A percentile compares a stretch with the other conserved stretches of the same genome.
Conservation (phyloP, 768 basidiomycete genomes). For the Paxillus rubicundulus region DNA sequence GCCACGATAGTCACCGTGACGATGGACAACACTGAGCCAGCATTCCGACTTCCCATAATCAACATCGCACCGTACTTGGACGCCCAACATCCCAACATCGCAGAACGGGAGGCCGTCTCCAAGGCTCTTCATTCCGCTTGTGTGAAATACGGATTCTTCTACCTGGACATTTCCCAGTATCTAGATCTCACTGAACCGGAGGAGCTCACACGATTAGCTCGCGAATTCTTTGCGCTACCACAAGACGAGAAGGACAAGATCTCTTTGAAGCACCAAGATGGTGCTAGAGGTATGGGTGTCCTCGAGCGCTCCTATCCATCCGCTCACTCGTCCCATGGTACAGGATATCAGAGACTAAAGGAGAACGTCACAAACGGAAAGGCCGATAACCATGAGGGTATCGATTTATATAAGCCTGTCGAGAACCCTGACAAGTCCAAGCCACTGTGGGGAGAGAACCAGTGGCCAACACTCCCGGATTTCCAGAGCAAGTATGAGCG, state of each 20-base stretch:
- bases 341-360: constrained; percentile 77
- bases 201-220: constrained; percentile 60
- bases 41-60: constrained; percentile 61
- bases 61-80: constrained; percentile 64
- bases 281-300: constrained; percentile 61
- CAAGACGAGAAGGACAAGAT: constrained; percentile 79
- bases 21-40: constrained; percentile 10
- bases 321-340: not conserved
- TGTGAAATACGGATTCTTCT: constrained; percentile 85
- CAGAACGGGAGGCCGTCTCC: constrained; percentile 44
- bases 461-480: constrained; percentile 64
- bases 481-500: constrained; percentile 65
- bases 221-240: constrained; percentile 69
- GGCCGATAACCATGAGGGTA: constrained; percentile 80
- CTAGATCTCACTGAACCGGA: constrained; percentile 58
- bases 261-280: constrained; percentile 64
- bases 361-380: constrained; percentile 87
- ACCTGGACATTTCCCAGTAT: constrained; percentile 67
- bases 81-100: constrained; percentile 26
- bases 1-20: not conserved
- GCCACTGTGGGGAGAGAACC: constrained; percentile 82
- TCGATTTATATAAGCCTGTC: constrained; percentile 80
- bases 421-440: constrained; percentile 65
- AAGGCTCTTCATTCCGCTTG: constrained; percentile 71
- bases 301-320: not conserved